These are phyloP conservation scores for Wickerhamiella australiensis DNA, from an alignment of 805 yeast genomes.

Conservation along the genomic window DNA sequence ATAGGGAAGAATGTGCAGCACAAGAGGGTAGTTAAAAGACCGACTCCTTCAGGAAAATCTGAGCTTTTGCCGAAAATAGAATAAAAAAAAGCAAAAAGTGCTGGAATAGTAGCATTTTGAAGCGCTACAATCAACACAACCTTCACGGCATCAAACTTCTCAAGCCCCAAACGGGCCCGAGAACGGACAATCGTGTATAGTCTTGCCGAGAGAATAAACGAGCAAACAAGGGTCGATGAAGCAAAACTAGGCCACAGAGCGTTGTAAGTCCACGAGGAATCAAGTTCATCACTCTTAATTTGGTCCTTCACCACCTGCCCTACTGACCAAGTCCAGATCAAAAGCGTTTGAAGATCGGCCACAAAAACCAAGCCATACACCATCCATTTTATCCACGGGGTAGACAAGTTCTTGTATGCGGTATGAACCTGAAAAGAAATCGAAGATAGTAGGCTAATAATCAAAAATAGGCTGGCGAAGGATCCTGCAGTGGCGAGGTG, in stretches of 20 bases:
- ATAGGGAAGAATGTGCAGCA: slow-evolving; percentile 20
- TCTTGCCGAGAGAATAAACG: slow-evolving; percentile 51
- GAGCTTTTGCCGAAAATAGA: neutral
- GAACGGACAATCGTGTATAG: slow-evolving; percentile 55
- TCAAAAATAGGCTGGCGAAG: slow-evolving; percentile 46
- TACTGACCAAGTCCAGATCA: slow-evolving; percentile 43
- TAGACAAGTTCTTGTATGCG: slow-evolving; percentile 37
- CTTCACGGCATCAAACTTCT: slow-evolving; percentile 73
- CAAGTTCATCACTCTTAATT: neutral
- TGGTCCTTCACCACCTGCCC: neutral
- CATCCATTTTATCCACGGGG: slow-evolving; percentile 21
- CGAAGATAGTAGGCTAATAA: slow-evolving; percentile 50
- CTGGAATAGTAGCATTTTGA: slow-evolving; percentile 74
- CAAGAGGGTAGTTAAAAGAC: slow-evolving; percentile 4
- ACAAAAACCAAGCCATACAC: slow-evolving; percentile 37
- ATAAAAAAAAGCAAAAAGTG: slow-evolving; percentile 34
- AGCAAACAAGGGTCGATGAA: slow-evolving; percentile 51
- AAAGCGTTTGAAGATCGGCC: slow-evolving; percentile 44
- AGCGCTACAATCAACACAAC: slow-evolving; percentile 65
- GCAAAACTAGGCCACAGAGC: slow-evolving; percentile 46
- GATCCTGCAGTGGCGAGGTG: slow-evolving; percentile 50
- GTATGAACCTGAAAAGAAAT: slow-evolving; percentile 59
- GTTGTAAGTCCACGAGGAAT: slow-evolving; percentile 23
- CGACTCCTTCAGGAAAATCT: slow-evolving; percentile 3
- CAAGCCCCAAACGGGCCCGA: slow-evolving; percentile 64